Percentiles rank a stretch among this genome's conserved stretches.
Conservation (phyloP, 208 protist genomes). For the Leishmania lainsoni region DNA sequence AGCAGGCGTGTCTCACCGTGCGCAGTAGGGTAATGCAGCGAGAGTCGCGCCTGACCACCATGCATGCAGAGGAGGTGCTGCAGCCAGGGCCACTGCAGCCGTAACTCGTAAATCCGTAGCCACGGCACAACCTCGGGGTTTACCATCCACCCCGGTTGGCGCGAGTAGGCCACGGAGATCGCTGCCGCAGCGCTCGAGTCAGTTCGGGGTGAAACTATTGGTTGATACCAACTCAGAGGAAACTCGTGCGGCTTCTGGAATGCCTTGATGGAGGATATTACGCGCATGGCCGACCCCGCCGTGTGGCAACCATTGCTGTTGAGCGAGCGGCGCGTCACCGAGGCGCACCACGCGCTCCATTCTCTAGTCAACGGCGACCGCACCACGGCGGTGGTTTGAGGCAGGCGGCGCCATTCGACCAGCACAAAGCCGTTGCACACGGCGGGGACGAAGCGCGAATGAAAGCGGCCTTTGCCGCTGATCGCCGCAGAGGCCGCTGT, state of each 20-base stretch:
- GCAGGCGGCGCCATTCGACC: conserved; percentile 21
- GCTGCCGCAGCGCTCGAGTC: neutral
- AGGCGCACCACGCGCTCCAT: neutral
- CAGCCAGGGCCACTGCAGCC: conserved; percentile 38
- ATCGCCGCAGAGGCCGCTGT: neutral
- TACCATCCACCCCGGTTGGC: conserved; percentile 17
- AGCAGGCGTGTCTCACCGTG: conserved; percentile 2
- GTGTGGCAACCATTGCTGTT: neutral
- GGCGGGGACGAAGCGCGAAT: neutral
- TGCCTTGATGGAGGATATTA: neutral
- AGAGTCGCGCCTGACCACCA: conserved; percentile 31
- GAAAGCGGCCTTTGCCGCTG: neutral
- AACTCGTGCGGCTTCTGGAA: neutral
- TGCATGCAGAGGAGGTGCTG: conserved; percentile 28
- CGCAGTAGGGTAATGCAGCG: neutral
- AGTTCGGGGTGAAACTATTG: neutral
- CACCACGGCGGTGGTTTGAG: neutral
- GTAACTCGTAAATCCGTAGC: conserved; percentile 23
- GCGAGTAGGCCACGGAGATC: neutral
- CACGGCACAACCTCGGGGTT: conserved; percentile 23
- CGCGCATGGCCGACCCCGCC: neutral
- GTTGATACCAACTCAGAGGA: conserved; percentile 5
- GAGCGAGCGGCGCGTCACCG: conserved; percentile 1
- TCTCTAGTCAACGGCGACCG: neutral
- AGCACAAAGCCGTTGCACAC: conserved; percentile 30